phyloP scores from a whole-genome alignment of 257 asterid species.

The Nicotiana otophora region DNA sequence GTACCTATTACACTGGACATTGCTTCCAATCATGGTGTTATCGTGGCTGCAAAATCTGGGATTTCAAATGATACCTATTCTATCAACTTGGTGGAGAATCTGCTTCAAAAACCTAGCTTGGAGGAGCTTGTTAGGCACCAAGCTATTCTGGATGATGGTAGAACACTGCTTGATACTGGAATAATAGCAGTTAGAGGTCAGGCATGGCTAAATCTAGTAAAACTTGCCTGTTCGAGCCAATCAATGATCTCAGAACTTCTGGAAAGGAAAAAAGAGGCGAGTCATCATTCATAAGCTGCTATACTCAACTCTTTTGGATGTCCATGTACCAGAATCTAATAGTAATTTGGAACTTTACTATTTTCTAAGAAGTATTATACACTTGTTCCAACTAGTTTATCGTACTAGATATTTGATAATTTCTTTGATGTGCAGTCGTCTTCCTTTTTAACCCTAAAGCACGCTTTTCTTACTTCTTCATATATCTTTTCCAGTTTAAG shows the following conservation, averaged over 20 bases:
- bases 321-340: neutral
- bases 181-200: conserved; percentile 87
- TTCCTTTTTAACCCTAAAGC: neutral
- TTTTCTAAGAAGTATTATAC: neutral
- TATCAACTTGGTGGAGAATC: conserved; percentile 60
- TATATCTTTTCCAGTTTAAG: neutral
- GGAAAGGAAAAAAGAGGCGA: conserved; percentile 72
- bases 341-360: neutral
- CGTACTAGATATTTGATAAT: neutral
- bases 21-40: conserved; percentile 94
- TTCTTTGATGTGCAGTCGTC: neutral
- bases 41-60: conserved; percentile 68
- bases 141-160: conserved; percentile 85
- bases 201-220: conserved; percentile 85
- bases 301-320: neutral
- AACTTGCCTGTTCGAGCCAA: conserved; percentile 66
- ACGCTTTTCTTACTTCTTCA: neutral
- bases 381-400: neutral
- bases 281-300: conserved; percentile 20
- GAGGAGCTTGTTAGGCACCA: conserved; percentile 62
- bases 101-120: conserved; percentile 87
- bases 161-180: conserved; percentile 94
- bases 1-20: conserved; percentile 91
- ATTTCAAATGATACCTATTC: conserved; percentile 28
- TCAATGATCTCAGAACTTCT: conserved; percentile 67